Conservation (phyloP, 2,329 filamentous ascomycete genomes). For the Pyricularia grisea region DNA sequence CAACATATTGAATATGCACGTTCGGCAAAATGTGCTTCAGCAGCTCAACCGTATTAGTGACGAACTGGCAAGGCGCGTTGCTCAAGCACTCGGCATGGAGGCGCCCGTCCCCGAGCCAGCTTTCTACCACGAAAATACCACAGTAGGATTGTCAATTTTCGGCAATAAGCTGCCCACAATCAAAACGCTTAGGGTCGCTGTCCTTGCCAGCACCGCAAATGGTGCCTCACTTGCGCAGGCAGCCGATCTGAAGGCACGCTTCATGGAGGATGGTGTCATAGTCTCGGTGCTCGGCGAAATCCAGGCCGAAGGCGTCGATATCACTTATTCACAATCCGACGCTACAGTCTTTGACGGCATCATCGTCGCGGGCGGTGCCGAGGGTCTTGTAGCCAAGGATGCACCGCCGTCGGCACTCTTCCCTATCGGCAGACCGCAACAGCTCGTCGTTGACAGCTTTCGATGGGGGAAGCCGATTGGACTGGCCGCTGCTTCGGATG, state of each 20-base stretch:
- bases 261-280: conserved; percentile 42
- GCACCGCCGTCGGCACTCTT: conserved; percentile 42
- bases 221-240: conserved; percentile 37
- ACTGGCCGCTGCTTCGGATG: conserved; percentile 37
- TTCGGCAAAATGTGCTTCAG: conserved; percentile 56
- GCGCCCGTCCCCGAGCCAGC: conserved; percentile 49
- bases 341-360: conserved; percentile 54
- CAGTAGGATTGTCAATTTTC: conserved; percentile 50
- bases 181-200: conserved; percentile 53
- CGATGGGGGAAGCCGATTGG: conserved; percentile 63
- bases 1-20: conserved; percentile 43
- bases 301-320: conserved; percentile 42
- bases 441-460: conserved; percentile 55
- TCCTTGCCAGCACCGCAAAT: conserved; percentile 40
- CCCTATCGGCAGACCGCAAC: conserved; percentile 51
- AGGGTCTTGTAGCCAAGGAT: conserved; percentile 36
- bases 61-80: conserved; percentile 57
- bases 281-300: conserved; percentile 52
- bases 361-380: conserved; percentile 46
- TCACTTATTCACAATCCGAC: conserved; percentile 57
- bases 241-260: conserved; percentile 33
- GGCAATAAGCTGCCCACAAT: conserved; percentile 48
- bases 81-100: conserved; percentile 46
- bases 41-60: conserved; percentile 63
- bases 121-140: conserved; percentile 63